Evolutionary conservation across 163 green algal species (phyloP).

Genomic region (Coccomyxa subellipsoidea): DNA sequence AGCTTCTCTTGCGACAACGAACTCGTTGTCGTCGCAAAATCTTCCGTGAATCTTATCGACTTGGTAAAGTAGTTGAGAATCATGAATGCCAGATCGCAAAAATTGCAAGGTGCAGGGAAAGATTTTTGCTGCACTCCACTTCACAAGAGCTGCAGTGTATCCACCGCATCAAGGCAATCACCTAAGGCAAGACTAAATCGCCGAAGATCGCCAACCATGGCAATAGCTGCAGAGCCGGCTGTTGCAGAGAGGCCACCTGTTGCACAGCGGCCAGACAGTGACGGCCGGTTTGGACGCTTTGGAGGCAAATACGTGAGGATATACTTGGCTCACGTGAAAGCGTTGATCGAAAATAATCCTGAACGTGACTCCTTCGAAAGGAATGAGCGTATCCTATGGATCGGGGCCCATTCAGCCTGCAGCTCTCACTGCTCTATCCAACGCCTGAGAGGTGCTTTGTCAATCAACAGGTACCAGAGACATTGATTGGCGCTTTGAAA

Average conservation of each 20-base stretch:
- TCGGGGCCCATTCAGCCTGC: no score
- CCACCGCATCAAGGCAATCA: not conserved
- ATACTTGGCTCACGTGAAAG: not conserved
- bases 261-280: constrained; percentile 45
- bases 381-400: no score
- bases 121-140: not conserved
- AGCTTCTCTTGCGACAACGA: not conserved
- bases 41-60: no score
- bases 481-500: constrained; percentile 86
- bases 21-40: no score
- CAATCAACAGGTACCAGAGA: constrained; percentile 87
- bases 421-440: no score
- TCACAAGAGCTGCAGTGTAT: not conserved
- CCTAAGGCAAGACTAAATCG: not conserved
- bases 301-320: constrained; percentile 36
- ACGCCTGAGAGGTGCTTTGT: constrained; percentile 58
- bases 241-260: not conserved
- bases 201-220: not conserved
- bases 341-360: no score
- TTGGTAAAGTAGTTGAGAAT: no score
- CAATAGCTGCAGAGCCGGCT: not conserved
- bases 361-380: no score
- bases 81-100: not conserved
- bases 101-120: not conserved
- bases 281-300: constrained; percentile 60